These are phyloP conservation scores for Coemansia erecta DNA, from an alignment of 192 early-diverging fungal species.

Conservation along the genomic window DNA sequence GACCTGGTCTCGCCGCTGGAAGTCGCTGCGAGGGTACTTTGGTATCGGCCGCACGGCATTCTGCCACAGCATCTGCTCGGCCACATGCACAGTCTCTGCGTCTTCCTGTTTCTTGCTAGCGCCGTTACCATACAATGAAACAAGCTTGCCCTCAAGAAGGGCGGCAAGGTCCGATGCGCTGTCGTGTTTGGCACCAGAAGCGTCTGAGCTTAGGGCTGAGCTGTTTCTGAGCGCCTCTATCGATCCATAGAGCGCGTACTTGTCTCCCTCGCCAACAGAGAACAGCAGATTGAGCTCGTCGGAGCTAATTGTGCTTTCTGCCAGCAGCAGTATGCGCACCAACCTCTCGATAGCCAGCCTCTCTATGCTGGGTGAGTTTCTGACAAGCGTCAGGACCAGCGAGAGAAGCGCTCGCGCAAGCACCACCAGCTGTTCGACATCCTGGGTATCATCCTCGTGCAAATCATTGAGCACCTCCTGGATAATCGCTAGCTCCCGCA, in stretches of 20 bases:
- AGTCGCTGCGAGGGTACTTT: slow-evolving; percentile 39
- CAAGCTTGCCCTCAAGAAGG: slow-evolving; percentile 19
- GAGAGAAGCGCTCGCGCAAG: slow-evolving; percentile 26
- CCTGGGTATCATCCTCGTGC: neutral
- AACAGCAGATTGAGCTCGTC: slow-evolving; percentile 8
- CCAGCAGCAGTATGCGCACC: slow-evolving; percentile 14
- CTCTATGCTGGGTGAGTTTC: slow-evolving; percentile 9
- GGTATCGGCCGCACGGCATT: slow-evolving; percentile 43
- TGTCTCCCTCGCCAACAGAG: slow-evolving; percentile 7
- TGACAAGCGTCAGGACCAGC: slow-evolving; percentile 8
- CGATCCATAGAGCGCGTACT: neutral
- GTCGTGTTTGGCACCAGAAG: neutral
- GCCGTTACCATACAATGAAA: slow-evolving; percentile 1
- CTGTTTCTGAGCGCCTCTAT: neutral
- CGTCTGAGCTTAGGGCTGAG: neutral
- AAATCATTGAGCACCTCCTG: slow-evolving; percentile 15
- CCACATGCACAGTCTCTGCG: slow-evolving; percentile 7
- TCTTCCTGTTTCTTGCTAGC: neutral
- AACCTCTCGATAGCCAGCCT: slow-evolving; percentile 27
- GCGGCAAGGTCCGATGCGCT: slow-evolving; percentile 1
- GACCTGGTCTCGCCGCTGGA: slow-evolving; percentile 22
- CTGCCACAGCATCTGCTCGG: slow-evolving; percentile 44
- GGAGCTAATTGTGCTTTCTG: neutral
- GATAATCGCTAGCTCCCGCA: slow-evolving; percentile 24
- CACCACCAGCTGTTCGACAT: slow-evolving; percentile 2